Conservation (phyloP, 371 early-diverging fungal species). For the Mucor indicus region DNA sequence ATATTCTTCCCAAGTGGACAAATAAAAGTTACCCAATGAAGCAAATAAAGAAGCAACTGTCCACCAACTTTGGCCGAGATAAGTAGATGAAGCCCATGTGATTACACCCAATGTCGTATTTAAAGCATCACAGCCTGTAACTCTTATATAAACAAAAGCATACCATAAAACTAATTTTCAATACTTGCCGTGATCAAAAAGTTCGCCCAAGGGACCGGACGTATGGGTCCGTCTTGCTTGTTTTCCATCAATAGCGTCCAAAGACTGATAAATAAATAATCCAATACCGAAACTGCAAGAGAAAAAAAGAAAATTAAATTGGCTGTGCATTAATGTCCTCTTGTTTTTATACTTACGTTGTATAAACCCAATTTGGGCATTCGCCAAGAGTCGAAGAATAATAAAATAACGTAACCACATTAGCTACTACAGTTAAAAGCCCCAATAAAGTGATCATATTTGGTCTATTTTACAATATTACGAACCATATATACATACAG, state of each 20-base stretch:
- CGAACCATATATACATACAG: not conserved
- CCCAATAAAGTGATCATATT: slow-evolving; percentile 97
- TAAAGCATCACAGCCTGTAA: slow-evolving; percentile 86
- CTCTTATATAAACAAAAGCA: too few relatives aligned
- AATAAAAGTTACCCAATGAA: slow-evolving; percentile 84
- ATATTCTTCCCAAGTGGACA: slow-evolving; percentile 95
- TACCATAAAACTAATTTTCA: not conserved
- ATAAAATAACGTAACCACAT: slow-evolving; percentile 67
- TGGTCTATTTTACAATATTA: slow-evolving; percentile 62
- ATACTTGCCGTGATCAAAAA: slow-evolving; percentile 82
- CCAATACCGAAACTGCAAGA: slow-evolving; percentile 75
- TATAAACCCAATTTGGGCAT: slow-evolving; percentile 87
- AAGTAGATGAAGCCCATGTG: slow-evolving; percentile 62
- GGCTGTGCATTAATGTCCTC: too few relatives aligned
- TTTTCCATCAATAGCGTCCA: slow-evolving; percentile 98
- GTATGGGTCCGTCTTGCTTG: slow-evolving; percentile 94
- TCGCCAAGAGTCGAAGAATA: slow-evolving; percentile 78
- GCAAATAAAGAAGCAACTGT: slow-evolving; percentile 50
- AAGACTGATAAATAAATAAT: slow-evolving; percentile 91
- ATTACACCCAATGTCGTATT: slow-evolving; percentile 72
- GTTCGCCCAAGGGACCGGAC: slow-evolving; percentile 91
- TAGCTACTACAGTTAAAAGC: slow-evolving; percentile 75
- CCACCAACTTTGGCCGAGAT: slow-evolving; percentile 80
- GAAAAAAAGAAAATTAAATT: too few relatives aligned
- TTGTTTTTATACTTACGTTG: slow-evolving; percentile 51